Percentiles rank a stretch among this genome's conserved stretches.
These are phyloP conservation scores for Microbotryum silenes-acaulis DNA, from an alignment of 1,284 basidiomycete species.

Conservation along the genomic window DNA sequence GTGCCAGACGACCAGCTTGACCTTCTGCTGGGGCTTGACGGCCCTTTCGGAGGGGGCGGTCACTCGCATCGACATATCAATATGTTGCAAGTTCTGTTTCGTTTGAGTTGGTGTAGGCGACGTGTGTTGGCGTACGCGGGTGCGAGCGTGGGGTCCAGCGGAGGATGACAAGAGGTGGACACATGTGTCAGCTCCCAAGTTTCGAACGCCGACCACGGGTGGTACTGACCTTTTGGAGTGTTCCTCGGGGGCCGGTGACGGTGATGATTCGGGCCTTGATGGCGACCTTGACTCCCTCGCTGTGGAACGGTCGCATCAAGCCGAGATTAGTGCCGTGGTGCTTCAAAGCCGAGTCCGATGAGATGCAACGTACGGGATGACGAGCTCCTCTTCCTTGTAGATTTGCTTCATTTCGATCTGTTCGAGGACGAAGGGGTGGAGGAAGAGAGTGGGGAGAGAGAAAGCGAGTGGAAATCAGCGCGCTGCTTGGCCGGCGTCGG, in stretches of 20 bases:
- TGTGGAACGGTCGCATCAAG: neutral
- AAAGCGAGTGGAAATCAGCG: constrained; percentile 4
- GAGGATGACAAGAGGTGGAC: neutral
- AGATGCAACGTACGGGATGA: constrained; percentile 52
- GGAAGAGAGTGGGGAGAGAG: constrained; percentile 11
- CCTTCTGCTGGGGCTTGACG: constrained; percentile 51
- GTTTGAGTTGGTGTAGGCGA: neutral
- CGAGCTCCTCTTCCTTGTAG: constrained; percentile 87
- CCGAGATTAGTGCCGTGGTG: neutral
- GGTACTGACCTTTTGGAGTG: constrained; percentile 58
- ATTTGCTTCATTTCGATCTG: constrained; percentile 71
- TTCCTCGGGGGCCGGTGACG: constrained; percentile 82
- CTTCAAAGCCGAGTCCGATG: neutral
- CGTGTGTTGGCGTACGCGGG: neutral
- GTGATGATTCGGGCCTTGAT: constrained; percentile 84
- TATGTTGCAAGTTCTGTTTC: constrained; percentile 67
- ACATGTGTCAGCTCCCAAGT: neutral
- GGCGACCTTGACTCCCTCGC: constrained; percentile 65
- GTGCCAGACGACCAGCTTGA: constrained; percentile 95
- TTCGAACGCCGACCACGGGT: neutral
- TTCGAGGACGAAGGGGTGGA: constrained; percentile 39
- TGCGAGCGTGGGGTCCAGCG: neutral
- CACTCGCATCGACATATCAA: constrained; percentile 92
- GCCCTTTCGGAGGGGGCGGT: constrained; percentile 52
- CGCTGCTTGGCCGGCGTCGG: neutral